Conservation (phyloP, 2,329 filamentous ascomycete species). For the Paecilomyces niveus region DNA sequence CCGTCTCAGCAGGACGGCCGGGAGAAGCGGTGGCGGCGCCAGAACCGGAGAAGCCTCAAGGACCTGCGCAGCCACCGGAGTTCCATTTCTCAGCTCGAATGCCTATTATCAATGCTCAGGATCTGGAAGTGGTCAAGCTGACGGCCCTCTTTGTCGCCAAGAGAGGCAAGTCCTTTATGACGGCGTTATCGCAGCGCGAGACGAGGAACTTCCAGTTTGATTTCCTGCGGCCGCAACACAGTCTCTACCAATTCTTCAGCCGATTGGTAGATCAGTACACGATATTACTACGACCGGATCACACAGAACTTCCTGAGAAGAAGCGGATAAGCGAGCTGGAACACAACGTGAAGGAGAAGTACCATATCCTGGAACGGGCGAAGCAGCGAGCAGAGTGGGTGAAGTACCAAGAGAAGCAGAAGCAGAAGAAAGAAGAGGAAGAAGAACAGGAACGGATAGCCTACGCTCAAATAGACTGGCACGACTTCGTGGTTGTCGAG, state of each 20-base stretch:
- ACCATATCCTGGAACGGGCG: slow-evolving; percentile 69
- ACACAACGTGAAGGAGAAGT: slow-evolving; percentile 70
- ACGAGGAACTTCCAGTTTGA: slow-evolving; percentile 90
- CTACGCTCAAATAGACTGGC: slow-evolving; percentile 91
- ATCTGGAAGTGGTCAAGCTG: slow-evolving; percentile 65
- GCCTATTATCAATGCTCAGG: slow-evolving; percentile 93
- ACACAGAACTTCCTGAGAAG: slow-evolving; percentile 63
- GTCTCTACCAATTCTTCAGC: slow-evolving; percentile 91
- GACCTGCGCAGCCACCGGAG: slow-evolving; percentile 75
- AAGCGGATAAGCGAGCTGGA: slow-evolving; percentile 66
- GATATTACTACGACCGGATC: slow-evolving; percentile 62
- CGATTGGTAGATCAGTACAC: slow-evolving; percentile 90
- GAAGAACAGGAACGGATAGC: slow-evolving; percentile 70
- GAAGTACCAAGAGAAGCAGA: slow-evolving; percentile 76
- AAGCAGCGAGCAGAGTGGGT: slow-evolving; percentile 82
- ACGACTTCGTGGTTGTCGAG: slow-evolving; percentile 93
- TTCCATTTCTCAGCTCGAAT: slow-evolving; percentile 94
- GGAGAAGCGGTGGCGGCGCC: slow-evolving; percentile 52
- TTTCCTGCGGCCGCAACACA: slow-evolving; percentile 91
- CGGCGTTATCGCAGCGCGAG: slow-evolving; percentile 79
- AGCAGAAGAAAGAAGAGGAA: slow-evolving; percentile 80
- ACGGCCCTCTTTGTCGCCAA: slow-evolving; percentile 90
- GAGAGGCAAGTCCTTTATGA: slow-evolving; percentile 88
- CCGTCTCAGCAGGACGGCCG: slow-evolving; percentile 66
- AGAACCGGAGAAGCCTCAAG: slow-evolving; percentile 62